Conservation (phyloP, 805 yeast species). For the Yarrowia alimentaria region DNA sequence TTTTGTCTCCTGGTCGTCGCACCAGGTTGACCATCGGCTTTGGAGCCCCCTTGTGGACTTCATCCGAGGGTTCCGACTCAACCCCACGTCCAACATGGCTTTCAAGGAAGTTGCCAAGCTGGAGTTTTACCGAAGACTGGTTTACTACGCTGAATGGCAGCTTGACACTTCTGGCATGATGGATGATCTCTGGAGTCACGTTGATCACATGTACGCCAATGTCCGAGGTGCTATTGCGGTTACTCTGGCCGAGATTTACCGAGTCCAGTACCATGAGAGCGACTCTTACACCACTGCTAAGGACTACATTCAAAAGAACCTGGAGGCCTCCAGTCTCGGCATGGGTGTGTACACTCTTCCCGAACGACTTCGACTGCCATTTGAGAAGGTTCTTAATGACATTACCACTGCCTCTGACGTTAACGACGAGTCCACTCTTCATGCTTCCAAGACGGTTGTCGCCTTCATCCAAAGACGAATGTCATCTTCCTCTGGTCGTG, state of each 20-base stretch:
- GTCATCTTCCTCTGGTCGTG: conserved; percentile 52
- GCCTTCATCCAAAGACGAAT: conserved; percentile 57
- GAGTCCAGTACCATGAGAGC: conserved; percentile 47
- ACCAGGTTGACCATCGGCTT: conserved; percentile 58
- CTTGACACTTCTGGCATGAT: not conserved
- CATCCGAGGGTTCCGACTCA: conserved; percentile 50
- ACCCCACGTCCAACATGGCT: conserved; percentile 56
- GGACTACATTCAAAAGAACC: not conserved
- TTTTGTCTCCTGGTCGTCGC: conserved; percentile 70
- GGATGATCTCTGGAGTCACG: conserved; percentile 45
- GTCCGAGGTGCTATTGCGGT: conserved; percentile 70
- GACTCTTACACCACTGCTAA: not conserved
- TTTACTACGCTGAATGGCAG: conserved; percentile 37
- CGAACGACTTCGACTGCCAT: not conserved
- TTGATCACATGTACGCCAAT: conserved; percentile 66
- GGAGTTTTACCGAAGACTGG: conserved; percentile 51
- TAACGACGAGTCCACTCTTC: conserved; percentile 42
- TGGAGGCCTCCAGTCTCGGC: not conserved
- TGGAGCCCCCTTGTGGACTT: conserved; percentile 51
- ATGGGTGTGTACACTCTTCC: not conserved
- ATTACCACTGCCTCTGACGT: not conserved
- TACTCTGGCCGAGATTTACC: conserved; percentile 50
- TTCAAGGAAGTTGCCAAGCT: conserved; percentile 63
- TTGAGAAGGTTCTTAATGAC: not conserved
- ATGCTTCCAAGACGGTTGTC: conserved; percentile 59